Evolutionary conservation across 768 basidiomycete species (phyloP), one percentile per base, ranked within the genome.

Genomic region (Suillus subluteus): DNA sequence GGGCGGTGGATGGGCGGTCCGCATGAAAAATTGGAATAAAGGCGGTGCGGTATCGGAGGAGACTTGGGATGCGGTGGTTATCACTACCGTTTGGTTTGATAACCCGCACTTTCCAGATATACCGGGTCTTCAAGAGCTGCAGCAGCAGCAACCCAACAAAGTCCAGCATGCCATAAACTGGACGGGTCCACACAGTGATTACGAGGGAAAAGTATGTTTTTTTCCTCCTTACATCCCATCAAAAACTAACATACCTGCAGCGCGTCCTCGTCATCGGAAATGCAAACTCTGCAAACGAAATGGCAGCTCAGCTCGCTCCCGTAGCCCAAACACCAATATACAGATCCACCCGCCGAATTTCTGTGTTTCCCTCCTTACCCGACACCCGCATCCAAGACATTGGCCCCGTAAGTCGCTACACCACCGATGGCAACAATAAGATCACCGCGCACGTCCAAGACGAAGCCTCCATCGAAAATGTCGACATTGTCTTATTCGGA

Each of bases 251-350:
- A 35, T 35, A 9, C 8, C 16, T 18, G 26, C 56, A 87, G 86
- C 79, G 80, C 21, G 76, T 81, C 26, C 76, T 85, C 1, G 78
- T 87, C 12, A 72, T 86, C 4, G 86, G 82, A 13, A 86, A 86
- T 30, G 86, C 82, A 23, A 84, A 86, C 61, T 86, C 85, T 2
- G 78, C 80, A 43, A 87, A 87, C 68, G 86, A 87, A 59, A 82
- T 86, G 46, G 82, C 83, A 1, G 80, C 82, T 1, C 84, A 85
- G 43, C 76, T 86, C 0, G 79, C 78, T 0, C 65, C 78, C 0
- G 73, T 84, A 16, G 79, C 79, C 1, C 67, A 74, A 43, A 66
- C 74, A 1, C 84, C 86, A 6, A 78, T 86, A 0, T 83, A 82
- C 67, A 82, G 85, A 55, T 84, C 82, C 15, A 79, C 81, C 32